Conservation (phyloP, 106 monocot species). For the Narthecium ossifragum region DNA sequence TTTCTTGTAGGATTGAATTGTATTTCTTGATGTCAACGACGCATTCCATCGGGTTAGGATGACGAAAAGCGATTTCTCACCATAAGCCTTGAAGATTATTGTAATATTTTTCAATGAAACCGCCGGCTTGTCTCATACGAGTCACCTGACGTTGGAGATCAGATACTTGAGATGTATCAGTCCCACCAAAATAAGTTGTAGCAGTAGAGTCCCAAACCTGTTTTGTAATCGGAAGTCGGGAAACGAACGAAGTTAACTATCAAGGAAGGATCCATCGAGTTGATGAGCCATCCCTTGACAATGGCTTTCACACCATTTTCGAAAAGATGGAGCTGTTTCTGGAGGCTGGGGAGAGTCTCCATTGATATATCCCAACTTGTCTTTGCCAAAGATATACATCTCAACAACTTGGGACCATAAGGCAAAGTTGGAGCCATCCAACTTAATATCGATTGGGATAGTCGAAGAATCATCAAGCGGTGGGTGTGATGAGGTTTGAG, state of each 20-base stretch:
- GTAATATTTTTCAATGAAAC: conserved; percentile 9
- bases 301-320: conserved; percentile 4
- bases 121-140: conserved; percentile 10
- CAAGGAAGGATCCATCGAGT: conserved; percentile 3
- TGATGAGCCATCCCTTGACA: conserved; percentile 22
- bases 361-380: conserved; percentile 22
- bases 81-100: conserved; percentile 9
- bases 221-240: conserved; percentile 11
- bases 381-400: conserved; percentile 18
- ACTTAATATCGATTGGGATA: conserved; percentile 4
- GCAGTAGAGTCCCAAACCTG: conserved; percentile 17
- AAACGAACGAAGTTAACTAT: conserved; percentile 1
- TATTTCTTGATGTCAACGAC: background rate
- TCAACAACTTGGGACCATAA: conserved; percentile 21
- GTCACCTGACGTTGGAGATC: conserved; percentile 1
- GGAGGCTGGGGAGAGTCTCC: conserved; percentile 3
- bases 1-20: background rate
- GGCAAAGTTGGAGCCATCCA: conserved; percentile 15
- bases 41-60: conserved; percentile 9
- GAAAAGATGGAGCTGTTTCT: background rate
- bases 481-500: background rate
- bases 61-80: conserved; percentile 16
- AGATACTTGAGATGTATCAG: conserved; percentile 15
- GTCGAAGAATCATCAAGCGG: background rate
- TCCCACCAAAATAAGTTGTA: too few species aligned